phyloP scores from a whole-genome alignment of 139 green algal genomes.

The Asterochloris sp. region DNA sequence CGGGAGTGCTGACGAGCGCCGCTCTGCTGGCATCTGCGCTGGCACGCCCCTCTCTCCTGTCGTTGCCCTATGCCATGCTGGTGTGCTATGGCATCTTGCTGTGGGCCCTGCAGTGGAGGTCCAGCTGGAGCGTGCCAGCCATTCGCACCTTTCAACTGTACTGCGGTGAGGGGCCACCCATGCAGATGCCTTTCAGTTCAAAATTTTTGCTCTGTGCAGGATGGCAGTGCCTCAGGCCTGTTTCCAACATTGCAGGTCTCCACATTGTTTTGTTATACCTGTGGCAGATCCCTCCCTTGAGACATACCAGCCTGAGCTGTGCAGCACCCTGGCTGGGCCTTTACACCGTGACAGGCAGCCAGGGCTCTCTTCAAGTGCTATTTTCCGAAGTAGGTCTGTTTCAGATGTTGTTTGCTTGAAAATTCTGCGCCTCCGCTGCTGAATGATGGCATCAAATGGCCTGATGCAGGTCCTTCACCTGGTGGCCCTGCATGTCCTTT shows the following conservation, averaged over 20 bases:
- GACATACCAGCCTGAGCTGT: not conserved
- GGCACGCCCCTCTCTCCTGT: slow-evolving; percentile 23
- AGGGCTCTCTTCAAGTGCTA: not conserved
- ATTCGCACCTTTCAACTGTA: slow-evolving; percentile 3
- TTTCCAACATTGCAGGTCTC: slow-evolving; percentile 11
- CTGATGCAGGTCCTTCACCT: slow-evolving; percentile 23
- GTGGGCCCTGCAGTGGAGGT: not conserved
- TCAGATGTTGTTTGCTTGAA: not conserved
- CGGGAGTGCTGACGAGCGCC: not conserved
- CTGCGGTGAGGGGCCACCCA: not conserved
- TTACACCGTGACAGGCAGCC: not conserved
- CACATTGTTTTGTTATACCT: slow-evolving; percentile 29
- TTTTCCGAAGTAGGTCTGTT: not conserved
- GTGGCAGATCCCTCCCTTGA: slow-evolving; percentile 25
- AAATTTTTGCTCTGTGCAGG: not conserved
- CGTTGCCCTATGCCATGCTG: slow-evolving; percentile 18
- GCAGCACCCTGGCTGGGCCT: slow-evolving; percentile 24
- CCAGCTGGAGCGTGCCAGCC: not conserved
- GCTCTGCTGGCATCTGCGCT: slow-evolving; percentile 15
- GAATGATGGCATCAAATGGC: not conserved
- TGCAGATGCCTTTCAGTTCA: no score
- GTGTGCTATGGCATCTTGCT: not conserved
- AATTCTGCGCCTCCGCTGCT: not conserved
- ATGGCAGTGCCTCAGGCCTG: not conserved
- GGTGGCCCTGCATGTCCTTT: slow-evolving; percentile 23